Base-by-base conservation (phyloP, 257 asterid species). In the Jacaranda mimosifolia region DNA sequence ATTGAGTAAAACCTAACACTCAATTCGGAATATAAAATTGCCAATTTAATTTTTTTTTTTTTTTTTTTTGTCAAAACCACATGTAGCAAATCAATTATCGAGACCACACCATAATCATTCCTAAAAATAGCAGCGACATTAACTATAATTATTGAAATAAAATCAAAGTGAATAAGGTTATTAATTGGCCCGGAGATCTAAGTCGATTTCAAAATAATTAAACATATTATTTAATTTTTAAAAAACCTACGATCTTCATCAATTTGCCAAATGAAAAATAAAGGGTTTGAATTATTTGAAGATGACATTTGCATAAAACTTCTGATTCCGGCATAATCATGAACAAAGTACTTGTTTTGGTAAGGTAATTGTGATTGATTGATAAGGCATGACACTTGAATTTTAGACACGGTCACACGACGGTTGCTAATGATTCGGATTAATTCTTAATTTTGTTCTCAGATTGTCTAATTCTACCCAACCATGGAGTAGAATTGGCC, bases 351-450 rank as follows among this genome's bases (percentile, higher is more conserved):
- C 3, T 46, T 48, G 32, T 32, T 68, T 43, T 72, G 48, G 40
- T 62, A 77, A 77, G 76, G 81, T 56, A 42, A 62, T 14, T 45
- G 63, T 55, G 60, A 58, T 18, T 59, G 76, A 77, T 68, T 68
- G 70, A 68, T 35, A 57, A 40, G 55, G 40, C 48, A 18, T 40
- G 64, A 72, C 57, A 39, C 68, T 26, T 67, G 62, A 56, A 66
- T 40, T 42, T 56, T 15, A 10, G 80, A 56, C 59, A 46, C 7
- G 19, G 45, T 19, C 58, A 12, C 77, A 39, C 56, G 52, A 53
- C 7, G 17, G 43, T 1, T 48, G 45, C 46, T 73, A 62, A 48
- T 49, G 39, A 64, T 40, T 64, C 45, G 39, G 17, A 76, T 66
- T 67, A 52, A 43, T 9, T 66, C 21, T 40, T 76, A 40, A 67